A percentile compares a stretch with the other conserved stretches of the same genome.
Conservation (phyloP, 164 flowering plant genomes). For the Nymphaea colorata region DNA sequence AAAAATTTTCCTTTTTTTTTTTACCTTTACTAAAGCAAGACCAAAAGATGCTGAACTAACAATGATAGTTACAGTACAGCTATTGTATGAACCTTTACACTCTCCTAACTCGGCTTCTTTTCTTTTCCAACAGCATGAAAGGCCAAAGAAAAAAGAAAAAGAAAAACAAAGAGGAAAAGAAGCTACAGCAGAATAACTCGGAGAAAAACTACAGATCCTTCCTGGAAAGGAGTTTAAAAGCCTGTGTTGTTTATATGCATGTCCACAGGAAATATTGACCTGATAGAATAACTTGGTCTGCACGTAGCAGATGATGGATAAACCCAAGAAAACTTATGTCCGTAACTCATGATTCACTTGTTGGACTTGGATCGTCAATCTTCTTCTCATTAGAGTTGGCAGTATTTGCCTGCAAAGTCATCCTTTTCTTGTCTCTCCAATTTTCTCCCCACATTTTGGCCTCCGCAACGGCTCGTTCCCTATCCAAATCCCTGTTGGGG, state of each 20-base stretch:
- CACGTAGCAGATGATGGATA: background rate
- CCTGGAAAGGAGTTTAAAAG: background rate
- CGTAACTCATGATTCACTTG: background rate
- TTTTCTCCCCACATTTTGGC: slow-evolving; percentile 98
- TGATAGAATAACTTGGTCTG: background rate
- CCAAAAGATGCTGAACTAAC: background rate
- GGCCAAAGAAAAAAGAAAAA: background rate
- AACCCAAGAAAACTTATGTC: background rate
- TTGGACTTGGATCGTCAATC: background rate
- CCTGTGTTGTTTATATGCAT: background rate
- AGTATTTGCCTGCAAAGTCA: slow-evolving; percentile 22
- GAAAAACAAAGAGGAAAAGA: slow-evolving; percentile 1
- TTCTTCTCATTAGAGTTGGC: background rate
- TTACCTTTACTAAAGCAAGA: no score
- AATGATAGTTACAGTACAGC: background rate
- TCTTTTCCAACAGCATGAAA: background rate
- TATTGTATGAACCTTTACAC: background rate
- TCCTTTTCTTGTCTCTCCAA: slow-evolving; percentile 70
- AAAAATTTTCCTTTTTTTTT: no score
- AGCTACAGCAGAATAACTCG: background rate
- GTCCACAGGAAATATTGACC: background rate
- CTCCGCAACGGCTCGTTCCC: slow-evolving; percentile 94
- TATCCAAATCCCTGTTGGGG: slow-evolving; percentile 38
- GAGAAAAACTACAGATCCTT: background rate
- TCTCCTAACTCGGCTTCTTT: background rate